Evolutionary conservation across 306 rosid species (phyloP).

Genomic region (Prunus mume): DNA sequence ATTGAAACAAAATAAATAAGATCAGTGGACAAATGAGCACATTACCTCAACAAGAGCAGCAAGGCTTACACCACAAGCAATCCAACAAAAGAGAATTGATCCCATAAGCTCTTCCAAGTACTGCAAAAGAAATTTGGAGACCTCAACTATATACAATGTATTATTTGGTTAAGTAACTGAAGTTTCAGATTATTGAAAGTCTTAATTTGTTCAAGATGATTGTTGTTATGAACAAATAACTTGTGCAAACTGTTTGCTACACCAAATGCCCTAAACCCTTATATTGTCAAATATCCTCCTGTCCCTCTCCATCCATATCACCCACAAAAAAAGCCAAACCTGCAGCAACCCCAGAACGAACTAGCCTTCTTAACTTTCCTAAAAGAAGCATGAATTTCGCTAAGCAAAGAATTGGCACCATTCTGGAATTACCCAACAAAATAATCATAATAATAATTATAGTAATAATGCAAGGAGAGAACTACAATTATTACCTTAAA

Average conservation of each 20-base stretch:
- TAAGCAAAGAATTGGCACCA: no score
- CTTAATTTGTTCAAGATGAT: not conserved
- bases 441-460: not conserved
- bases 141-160: not conserved
- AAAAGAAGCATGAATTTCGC: no score
- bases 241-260: not conserved
- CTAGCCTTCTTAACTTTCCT: no score
- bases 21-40: not conserved
- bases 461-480: constrained; percentile 6
- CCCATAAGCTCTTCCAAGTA: constrained; percentile 87
- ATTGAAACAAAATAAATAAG: constrained; percentile 4
- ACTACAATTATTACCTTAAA: constrained; percentile 53
- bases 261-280: not conserved
- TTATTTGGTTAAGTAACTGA: not conserved
- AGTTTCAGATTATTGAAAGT: not conserved
- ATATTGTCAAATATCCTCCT: not conserved
- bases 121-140: constrained; percentile 48
- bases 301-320: not conserved
- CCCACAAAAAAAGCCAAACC: not conserved
- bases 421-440: no score
- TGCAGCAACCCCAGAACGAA: no score
- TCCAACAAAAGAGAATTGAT: constrained; percentile 81
- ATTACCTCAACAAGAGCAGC: constrained; percentile 86
- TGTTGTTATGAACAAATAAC: not conserved
- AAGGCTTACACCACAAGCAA: constrained; percentile 90